A percentile compares a stretch with the other conserved stretches of the same genome.
These are phyloP conservation scores for Sclerotinia glacialis DNA, from an alignment of 2,329 filamentous ascomycete species.

Conservation along the genomic window DNA sequence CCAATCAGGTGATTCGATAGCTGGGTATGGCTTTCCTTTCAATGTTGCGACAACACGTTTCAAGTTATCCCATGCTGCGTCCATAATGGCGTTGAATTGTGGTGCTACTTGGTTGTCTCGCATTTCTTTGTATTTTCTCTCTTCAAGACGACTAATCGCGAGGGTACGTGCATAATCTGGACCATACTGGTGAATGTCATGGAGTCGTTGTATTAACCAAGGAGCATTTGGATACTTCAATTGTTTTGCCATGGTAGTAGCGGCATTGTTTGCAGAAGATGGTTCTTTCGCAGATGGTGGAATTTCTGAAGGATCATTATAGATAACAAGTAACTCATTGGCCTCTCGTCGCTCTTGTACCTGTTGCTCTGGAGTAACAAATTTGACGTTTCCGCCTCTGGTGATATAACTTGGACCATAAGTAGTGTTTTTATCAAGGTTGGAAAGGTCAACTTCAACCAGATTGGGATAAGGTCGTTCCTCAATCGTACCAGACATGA, in stretches of 20 bases:
- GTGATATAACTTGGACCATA: conserved; percentile 52
- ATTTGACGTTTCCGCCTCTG: conserved; percentile 50
- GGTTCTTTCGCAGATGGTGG: conserved; percentile 40
- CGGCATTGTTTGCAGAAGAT: conserved; percentile 23
- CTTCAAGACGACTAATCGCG: conserved; percentile 23
- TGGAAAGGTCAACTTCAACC: conserved; percentile 46
- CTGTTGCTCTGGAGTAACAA: conserved; percentile 56
- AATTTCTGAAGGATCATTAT: conserved; percentile 39
- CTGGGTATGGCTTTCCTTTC: conserved; percentile 48
- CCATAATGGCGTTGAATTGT: conserved; percentile 23
- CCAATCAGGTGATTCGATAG: conserved; percentile 53
- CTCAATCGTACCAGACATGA: conserved; percentile 40
- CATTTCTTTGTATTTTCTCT: conserved; percentile 28
- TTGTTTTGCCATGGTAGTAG: conserved; percentile 22
- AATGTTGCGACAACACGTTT: conserved; percentile 40
- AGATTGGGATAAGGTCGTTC: conserved; percentile 54
- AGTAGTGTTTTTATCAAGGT: conserved; percentile 37
- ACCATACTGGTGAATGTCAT: conserved; percentile 37
- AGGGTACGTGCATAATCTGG: conserved; percentile 32
- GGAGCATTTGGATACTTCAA: conserved; percentile 33
- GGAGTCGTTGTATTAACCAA: conserved; percentile 35
- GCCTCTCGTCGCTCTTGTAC: conserved; percentile 56
- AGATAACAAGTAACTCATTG: conserved; percentile 54
- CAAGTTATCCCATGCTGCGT: conserved; percentile 31
- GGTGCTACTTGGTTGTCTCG: conserved; percentile 19